Evolutionary conservation across 306 rosid species (phyloP).

Genomic region (Alnus rubra): DNA sequence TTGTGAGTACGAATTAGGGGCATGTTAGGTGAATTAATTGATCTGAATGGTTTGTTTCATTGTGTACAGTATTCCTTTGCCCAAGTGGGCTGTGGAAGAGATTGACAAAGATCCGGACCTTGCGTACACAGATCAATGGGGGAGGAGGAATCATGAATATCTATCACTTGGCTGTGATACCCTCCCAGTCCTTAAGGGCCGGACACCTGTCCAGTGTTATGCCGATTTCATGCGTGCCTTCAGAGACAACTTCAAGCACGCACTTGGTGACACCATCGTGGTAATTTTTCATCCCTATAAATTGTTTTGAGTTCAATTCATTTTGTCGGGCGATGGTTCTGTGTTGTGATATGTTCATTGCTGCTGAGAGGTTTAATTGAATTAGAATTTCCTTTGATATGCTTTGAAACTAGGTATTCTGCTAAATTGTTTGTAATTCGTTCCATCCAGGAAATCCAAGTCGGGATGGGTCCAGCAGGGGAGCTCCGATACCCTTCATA

Average conservation of each 20-base stretch:
- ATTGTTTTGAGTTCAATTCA: background rate
- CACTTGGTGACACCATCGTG: conserved; percentile 90
- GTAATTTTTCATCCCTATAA: conserved; percentile 34
- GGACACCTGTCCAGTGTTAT: conserved; percentile 89
- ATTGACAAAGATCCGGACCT: conserved; percentile 73
- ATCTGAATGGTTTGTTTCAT: background rate
- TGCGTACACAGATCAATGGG: conserved; percentile 98
- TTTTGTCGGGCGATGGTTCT: background rate
- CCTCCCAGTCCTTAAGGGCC: conserved; percentile 87
- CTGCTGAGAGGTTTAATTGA: background rate
- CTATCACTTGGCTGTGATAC: conserved; percentile 83
- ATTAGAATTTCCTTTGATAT: background rate
- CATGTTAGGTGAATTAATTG: conserved; percentile 2
- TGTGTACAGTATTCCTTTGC: conserved; percentile 79
- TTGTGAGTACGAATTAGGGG: background rate
- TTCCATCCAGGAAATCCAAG: conserved; percentile 85
- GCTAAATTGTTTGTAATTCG: conserved; percentile 1
- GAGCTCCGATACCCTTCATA: conserved; percentile 96
- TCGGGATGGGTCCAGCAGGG: conserved; percentile 99
- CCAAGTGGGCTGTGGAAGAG: conserved; percentile 89
- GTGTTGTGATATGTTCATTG: too few relatives aligned
- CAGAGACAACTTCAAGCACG: conserved; percentile 75
- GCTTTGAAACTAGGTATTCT: background rate
- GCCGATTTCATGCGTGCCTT: conserved; percentile 92
- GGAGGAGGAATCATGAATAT: conserved; percentile 83